Percentiles rank a stretch among this genome's conserved stretches.
phyloP scores from a whole-genome alignment of 116 monocot species.

The Cymodocea nodosa region DNA sequence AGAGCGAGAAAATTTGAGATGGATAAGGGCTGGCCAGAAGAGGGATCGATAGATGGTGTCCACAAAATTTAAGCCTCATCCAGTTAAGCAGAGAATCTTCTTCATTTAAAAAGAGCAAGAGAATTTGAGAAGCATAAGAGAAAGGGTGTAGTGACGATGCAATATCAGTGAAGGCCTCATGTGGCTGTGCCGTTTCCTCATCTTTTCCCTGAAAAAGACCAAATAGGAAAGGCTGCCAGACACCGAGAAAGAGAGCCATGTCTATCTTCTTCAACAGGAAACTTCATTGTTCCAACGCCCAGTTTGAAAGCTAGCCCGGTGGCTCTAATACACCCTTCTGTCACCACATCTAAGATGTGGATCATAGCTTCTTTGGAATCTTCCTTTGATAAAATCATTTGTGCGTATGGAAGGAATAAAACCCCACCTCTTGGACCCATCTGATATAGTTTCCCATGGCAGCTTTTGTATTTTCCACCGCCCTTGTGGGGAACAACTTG shows the following conservation, averaged over 20 bases:
- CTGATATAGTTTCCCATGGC: too few relatives aligned
- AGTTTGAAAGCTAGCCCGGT: not conserved
- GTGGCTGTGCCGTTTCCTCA: slow-evolving; percentile 2
- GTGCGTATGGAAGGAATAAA: too few relatives aligned
- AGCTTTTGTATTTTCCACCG: too few relatives aligned
- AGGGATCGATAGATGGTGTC: too few relatives aligned
- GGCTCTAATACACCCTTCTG: not conserved
- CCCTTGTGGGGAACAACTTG: too few relatives aligned
- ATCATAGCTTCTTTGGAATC: not conserved
- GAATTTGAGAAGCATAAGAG: not conserved
- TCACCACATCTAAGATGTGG: not conserved
- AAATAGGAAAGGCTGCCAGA: not conserved
- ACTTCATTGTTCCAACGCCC: not conserved
- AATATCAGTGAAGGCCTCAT: not conserved
- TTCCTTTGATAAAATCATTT: too few relatives aligned
- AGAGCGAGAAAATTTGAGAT: not conserved
- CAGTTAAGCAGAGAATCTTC: not conserved
- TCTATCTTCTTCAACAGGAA: not conserved
- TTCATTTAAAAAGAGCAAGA: not conserved
- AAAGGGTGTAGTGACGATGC: not conserved
- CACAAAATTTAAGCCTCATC: too few relatives aligned
- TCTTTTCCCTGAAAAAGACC: not conserved
- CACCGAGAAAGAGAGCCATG: not conserved
- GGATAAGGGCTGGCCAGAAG: not conserved
- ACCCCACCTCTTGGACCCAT: too few relatives aligned